Conservation (phyloP, 169 alveolate genomes). For the Eimeria sp. region DNA sequence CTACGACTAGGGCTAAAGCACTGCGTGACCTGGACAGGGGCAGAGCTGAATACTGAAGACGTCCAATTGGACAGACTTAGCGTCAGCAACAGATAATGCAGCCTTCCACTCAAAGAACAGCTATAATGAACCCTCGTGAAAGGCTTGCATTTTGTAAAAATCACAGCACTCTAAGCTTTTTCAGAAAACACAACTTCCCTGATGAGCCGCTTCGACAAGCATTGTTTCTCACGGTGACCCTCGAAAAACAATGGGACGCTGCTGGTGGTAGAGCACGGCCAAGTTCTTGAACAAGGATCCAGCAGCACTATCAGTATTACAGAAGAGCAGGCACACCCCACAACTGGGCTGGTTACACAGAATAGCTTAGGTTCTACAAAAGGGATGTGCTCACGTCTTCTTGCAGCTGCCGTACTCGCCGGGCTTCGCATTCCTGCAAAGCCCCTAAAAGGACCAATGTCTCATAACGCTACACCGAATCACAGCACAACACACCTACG, state of each 20-base stretch:
- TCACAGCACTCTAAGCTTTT: neutral
- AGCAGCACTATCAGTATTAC: neutral
- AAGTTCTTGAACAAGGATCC: neutral
- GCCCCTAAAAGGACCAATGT: constrained; percentile 21
- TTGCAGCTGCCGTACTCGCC: constrained; percentile 56
- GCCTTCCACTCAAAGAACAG: neutral
- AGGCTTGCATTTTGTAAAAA: neutral
- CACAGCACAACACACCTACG: neutral
- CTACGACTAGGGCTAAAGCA: neutral
- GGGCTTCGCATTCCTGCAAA: constrained; percentile 18
- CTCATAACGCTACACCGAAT: constrained; percentile 43
- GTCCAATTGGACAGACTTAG: neutral
- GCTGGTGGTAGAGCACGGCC: neutral
- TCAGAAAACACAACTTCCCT: neutral
- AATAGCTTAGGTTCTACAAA: neutral
- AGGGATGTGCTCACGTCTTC: constrained; percentile 16
- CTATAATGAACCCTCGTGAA: neutral
- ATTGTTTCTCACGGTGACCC: neutral
- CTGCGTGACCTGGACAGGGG: neutral
- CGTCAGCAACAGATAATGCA: neutral
- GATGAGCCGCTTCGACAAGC: neutral
- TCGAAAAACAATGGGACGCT: neutral
- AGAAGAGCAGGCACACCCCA: neutral
- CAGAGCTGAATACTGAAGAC: neutral
- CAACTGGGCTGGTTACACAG: neutral